Percentiles rank a stretch among this genome's conserved stretches.
phyloP scores from a whole-genome alignment of 805 yeast genomes.

The Cyberlindnera mycetangii region DNA sequence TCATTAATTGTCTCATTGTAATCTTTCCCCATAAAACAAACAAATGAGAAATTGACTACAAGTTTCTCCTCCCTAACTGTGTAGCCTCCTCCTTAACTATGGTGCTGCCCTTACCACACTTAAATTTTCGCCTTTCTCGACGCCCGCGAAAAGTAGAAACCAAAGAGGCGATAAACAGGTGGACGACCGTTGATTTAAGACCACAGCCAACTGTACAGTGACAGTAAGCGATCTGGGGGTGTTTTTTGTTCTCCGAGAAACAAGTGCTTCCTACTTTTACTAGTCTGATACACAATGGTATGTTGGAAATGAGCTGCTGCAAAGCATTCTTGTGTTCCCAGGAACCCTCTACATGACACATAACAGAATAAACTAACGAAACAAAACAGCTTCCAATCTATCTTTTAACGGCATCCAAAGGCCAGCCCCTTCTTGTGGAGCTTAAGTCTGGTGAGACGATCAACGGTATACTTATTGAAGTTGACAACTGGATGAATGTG shows the following conservation, averaged over 20 bases:
- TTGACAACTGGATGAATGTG: slow-evolving; percentile 96
- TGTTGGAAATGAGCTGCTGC: too few relatives aligned
- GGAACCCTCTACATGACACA: background rate
- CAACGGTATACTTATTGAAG: slow-evolving; percentile 77
- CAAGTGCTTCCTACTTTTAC: background rate
- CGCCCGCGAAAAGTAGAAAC: background rate
- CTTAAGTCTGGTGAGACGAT: slow-evolving; percentile 88
- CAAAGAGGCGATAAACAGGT: background rate
- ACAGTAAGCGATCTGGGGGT: too few relatives aligned
- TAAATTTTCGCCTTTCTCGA: background rate
- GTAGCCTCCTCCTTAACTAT: background rate
- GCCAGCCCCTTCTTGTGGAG: slow-evolving; percentile 83
- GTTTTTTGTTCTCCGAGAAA: background rate
- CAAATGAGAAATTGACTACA: background rate
- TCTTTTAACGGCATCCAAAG: slow-evolving; percentile 85
- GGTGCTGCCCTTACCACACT: background rate
- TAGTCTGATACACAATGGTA: background rate
- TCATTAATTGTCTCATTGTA: too few relatives aligned
- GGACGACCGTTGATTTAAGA: too few relatives aligned
- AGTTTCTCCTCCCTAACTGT: background rate
- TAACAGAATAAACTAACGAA: slow-evolving; percentile 9
- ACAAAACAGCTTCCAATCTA: slow-evolving; percentile 78
- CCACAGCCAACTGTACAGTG: too few relatives aligned
- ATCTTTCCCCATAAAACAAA: too few relatives aligned
- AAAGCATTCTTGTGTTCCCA: too few relatives aligned